Percentiles rank a stretch among this genome's conserved stretches.
Evolutionary conservation across 306 rosid genomes (phyloP).

Genomic region (Malus domestica): DNA sequence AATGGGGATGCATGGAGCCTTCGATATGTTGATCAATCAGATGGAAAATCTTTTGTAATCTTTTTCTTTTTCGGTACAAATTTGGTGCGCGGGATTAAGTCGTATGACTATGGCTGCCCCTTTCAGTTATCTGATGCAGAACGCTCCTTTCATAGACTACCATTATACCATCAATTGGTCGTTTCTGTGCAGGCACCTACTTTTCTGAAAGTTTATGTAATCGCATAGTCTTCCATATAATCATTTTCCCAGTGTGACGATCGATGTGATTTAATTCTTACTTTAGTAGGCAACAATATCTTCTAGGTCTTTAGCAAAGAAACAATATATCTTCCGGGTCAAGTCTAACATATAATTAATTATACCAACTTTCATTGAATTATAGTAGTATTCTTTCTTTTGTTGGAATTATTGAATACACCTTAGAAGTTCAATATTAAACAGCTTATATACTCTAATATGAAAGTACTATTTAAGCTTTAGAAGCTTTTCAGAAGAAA

Average conservation of each 20-base stretch:
- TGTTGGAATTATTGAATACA: too few relatives aligned
- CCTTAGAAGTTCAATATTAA: too few relatives aligned
- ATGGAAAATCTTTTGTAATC: background rate
- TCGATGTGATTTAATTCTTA: background rate
- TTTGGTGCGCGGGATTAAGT: background rate
- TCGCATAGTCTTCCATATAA: background rate
- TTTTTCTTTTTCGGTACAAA: background rate
- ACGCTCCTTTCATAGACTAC: background rate
- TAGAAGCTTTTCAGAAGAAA: too few relatives aligned
- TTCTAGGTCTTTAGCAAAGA: too few relatives aligned
- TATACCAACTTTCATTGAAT: too few relatives aligned
- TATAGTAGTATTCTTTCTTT: too few relatives aligned
- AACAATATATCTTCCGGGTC: too few relatives aligned
- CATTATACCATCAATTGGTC: background rate
- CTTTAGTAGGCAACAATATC: background rate
- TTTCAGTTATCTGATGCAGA: background rate
- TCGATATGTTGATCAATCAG: background rate
- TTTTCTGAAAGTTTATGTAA: background rate
- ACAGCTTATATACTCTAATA: too few relatives aligned
- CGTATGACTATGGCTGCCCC: background rate
- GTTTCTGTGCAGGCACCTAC: background rate
- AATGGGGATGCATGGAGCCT: background rate
- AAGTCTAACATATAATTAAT: too few relatives aligned
- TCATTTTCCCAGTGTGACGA: background rate
- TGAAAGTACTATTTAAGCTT: too few relatives aligned